Base-by-base conservation (phyloP, 2,329 filamentous ascomycete genomes). In the Blastomyces gilchristii region DNA sequence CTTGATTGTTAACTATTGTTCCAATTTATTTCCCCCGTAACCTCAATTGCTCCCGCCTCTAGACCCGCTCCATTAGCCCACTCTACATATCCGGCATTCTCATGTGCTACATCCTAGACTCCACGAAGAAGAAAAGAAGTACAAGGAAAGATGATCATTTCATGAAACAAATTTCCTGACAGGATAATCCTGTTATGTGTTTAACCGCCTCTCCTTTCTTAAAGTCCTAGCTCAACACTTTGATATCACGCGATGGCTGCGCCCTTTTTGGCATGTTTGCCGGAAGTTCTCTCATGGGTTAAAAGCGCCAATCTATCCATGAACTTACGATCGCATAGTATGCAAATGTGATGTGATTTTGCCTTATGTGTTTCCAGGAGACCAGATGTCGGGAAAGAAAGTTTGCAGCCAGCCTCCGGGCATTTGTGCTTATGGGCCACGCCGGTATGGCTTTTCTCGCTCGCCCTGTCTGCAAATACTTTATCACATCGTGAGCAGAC, bases 341-440 rank as follows among this genome's bases (percentile, higher is more conserved):
- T 41, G 61, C 66, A 67, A 54, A 61, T 63, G 56, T 62, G 62
- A 28, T 65, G 63, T 22, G n/a, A 60, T 61, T 49, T 64, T 54
- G 14, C 45, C 43, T 67, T 63, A 43, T 67, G 65, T 5, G 18
- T 34, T 47, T 8, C 50, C 50, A 22, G 64, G 60, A 14, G 34
- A 25, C 1, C 53, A 22, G 12, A 58, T 25, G 4, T 31, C 60
- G 18, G 8, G 18, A 41, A 45, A 45, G 47, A 12, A 58, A 63
- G 63, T 37, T 34, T 31, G 39, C 65, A 67, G 11, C 25, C 16
- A 5, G 25, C 11, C 5, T 34, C 34, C 1, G 28, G 58, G 62
- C 65, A 66, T 39, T 52, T 49, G 50, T 43, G 45, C 43, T 50
- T 56, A 60, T 53, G 50, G 52, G 43, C 12, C 34, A 54, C 6